These are phyloP conservation scores for Neophaeococcomyces aloes DNA, from an alignment of 2,329 filamentous ascomycete species.

Conservation along the genomic window DNA sequence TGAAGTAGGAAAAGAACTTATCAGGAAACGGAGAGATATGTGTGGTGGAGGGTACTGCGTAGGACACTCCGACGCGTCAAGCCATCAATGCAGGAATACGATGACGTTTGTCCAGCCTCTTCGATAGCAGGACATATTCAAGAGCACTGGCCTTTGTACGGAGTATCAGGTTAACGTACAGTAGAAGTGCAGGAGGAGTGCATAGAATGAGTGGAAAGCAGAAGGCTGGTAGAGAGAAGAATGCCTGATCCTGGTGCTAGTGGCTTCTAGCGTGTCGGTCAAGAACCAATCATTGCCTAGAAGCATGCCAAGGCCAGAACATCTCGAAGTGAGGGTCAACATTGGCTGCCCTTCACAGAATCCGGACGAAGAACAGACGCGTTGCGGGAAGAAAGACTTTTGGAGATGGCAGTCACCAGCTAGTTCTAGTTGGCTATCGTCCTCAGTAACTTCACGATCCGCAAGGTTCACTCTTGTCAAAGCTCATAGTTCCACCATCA, in stretches of 20 bases:
- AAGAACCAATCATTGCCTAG: constrained; percentile 15
- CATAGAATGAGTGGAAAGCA: constrained; percentile 17
- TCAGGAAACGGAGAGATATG: background rate
- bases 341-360: too few relatives aligned
- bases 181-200: too few relatives aligned
- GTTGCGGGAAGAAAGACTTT: too few relatives aligned
- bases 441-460: too few relatives aligned
- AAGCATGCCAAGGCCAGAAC: constrained; percentile 13
- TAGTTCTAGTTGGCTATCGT: too few relatives aligned
- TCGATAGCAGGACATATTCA: background rate
- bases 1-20: background rate
- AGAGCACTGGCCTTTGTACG: constrained; percentile 3
- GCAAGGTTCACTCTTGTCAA: too few relatives aligned
- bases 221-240: constrained; percentile 18
- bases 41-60: background rate
- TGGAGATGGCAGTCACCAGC: too few relatives aligned
- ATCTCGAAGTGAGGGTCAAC: constrained; percentile 18
- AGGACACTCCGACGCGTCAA: background rate
- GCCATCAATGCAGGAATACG: constrained; percentile 6
- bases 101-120: constrained; percentile 4
- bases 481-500: too few relatives aligned
- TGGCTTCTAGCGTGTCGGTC: constrained; percentile 9
- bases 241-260: constrained; percentile 3
- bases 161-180: constrained; percentile 10
- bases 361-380: too few relatives aligned